Evolutionary conservation across 768 basidiomycete species (phyloP), one percentile per base, ranked within the genome.

Genomic region (Pulveroboletus frians): DNA sequence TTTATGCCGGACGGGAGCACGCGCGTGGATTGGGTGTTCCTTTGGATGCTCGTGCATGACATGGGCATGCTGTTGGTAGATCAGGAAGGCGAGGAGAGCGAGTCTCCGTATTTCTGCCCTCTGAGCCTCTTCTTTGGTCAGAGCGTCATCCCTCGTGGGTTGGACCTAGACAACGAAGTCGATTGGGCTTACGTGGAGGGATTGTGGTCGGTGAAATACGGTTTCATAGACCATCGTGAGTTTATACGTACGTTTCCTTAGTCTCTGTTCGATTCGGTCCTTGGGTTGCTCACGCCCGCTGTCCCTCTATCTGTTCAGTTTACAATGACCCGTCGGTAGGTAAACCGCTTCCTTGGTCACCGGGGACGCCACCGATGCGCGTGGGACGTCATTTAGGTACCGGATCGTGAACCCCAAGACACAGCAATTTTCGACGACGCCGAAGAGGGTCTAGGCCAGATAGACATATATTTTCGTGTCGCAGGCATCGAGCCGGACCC

Each of bases 211-310:
- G 74, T 80, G 11, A 74, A 77, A n/a, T 86, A 85, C 57, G 80
- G 77, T 45, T 88, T 84, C 58, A 75, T 77, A 45, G 84, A 88
- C 60, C 84, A 88, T 57, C 67, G 81, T 5, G 81, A 82, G 40
- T 71, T 88, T 32, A 56, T 84, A 36, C 66, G 84, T 87, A 57
- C 63, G 83, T 70, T 4, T 48, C 13, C 13, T 38, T 11, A 9
- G 13, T 38, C 30, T 39, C 18, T 17, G 23, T 37, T 4, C 10
- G 11, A 45, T 15, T 15, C 8, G 3, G 9, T 39, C 29, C 3
- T 13, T 23, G 38, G n/a, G 18, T 49, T 13, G 31, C 49, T 59
- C 48, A 61, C 29, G 15, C 20, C 17, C 3, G 46, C 8, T 8
- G 10, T 40, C 9, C 11, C 30, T 46, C 5, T 15, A 4, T 5